Base-by-base conservation (phyloP, 2,329 filamentous ascomycete genomes). In the Neofusicoccum parvum region DNA sequence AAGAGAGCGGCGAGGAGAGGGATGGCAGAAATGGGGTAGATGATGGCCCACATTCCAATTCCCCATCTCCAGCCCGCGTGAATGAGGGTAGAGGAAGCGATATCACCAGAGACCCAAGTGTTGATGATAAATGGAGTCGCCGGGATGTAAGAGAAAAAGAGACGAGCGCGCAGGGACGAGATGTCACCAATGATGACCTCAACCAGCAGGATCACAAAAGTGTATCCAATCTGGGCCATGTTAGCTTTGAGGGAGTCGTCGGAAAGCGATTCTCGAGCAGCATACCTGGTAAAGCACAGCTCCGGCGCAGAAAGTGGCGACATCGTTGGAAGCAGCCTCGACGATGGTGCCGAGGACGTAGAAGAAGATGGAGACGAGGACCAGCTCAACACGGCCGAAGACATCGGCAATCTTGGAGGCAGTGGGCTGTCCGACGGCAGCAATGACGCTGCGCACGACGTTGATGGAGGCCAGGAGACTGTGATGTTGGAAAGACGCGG, bases 101-200 rank as follows among this genome's bases (percentile, higher is more conserved):
- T 76, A 67, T 86, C 82, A 20, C 87, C 87, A 67, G 85, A 85
- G 14, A 89, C 81, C 87, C 87, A 90, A 0, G 87, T 87, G 70
- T 89, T 89, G 73, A 75, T 71, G 50, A 88, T 71, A 70, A 87
- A 88, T 0, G 87, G 87, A 3, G 83, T 72, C 0, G 85, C 84
- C 0, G 86, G 86, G n/a, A 90, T 78, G 71, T 88, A 90, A 54
- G 85, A 88, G 79, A 89, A 90, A 69, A 90, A 79, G 9, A 90
- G 79, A 71, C 88, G 86, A 11, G 86, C 81, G 14, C 87, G 83
- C 6, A 86, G 84, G 1, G 88, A 89, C 1, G 87, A 88, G 32
- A 87, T 81, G 69, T 90, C 88, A 50, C 83, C 87, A 51, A 90
- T 79, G 66, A 90, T 82, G 70, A 90, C 85, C 74, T 90, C 87